phyloP scores from a whole-genome alignment of 305 asterid genomes.

The Galium porrigens region DNA sequence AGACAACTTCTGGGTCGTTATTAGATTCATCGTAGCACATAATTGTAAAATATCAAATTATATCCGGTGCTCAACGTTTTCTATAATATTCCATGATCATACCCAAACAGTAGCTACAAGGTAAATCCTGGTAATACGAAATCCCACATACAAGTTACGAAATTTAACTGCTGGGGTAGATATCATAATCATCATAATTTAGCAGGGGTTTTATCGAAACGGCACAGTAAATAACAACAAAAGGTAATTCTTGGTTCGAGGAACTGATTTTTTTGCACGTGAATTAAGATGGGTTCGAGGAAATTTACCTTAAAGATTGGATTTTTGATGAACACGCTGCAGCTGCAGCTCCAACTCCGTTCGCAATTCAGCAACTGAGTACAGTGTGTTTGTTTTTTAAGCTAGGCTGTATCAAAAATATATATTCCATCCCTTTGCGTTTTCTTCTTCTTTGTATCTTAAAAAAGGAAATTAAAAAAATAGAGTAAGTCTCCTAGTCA shows the following conservation, averaged over 20 bases:
- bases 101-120: background rate
- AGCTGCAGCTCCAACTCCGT: background rate
- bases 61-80: too few species aligned
- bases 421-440: too few species aligned
- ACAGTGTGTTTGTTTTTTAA: background rate
- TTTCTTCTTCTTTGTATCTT: too few species aligned
- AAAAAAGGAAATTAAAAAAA: too few species aligned
- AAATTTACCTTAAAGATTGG: constrained; percentile 4
- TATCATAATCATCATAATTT: background rate
- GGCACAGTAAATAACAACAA: background rate
- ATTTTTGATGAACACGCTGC: background rate
- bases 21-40: too few species aligned
- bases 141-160: background rate
- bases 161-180: background rate
- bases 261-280: background rate
- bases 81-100: too few species aligned
- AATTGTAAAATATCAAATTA: too few species aligned
- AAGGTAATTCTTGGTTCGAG: background rate
- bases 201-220: background rate
- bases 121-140: background rate
- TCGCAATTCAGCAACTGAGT: background rate
- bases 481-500: too few species aligned
- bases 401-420: background rate
- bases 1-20: too few species aligned
- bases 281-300: constrained; percentile 3